phyloP scores from a whole-genome alignment of 108 stramenopile genomes.

The Craspedostauros australis region DNA sequence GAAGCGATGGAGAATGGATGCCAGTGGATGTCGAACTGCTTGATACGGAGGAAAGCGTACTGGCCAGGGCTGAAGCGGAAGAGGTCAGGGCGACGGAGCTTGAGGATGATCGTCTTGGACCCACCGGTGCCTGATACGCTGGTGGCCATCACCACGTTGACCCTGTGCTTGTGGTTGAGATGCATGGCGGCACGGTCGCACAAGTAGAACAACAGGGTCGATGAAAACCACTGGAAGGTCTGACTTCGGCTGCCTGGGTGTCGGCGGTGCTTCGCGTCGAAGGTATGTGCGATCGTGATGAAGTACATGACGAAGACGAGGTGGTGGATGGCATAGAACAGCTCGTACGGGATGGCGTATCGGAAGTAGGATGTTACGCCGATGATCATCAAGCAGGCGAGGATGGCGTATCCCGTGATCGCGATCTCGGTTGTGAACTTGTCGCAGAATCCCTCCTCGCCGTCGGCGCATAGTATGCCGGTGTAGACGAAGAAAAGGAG shows the following conservation, averaged over 20 bases:
- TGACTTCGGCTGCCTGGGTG: slow-evolving; percentile 23
- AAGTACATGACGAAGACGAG: slow-evolving; percentile 33
- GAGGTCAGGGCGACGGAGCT: slow-evolving; percentile 20
- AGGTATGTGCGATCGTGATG: slow-evolving; percentile 32
- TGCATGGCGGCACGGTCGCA: slow-evolving; percentile 35
- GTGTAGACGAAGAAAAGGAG: slow-evolving; percentile 41
- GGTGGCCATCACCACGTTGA: slow-evolving; percentile 7
- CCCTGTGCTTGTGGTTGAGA: slow-evolving; percentile 27
- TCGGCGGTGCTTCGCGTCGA: slow-evolving; percentile 26
- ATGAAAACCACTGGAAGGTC: slow-evolving; percentile 44
- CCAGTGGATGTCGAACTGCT: slow-evolving; percentile 18
- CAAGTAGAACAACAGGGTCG: slow-evolving; percentile 29
- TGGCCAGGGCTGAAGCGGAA: slow-evolving; percentile 36
- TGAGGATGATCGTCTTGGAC: slow-evolving; percentile 30
- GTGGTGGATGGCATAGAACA: slow-evolving; percentile 38
- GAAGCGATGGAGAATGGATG: slow-evolving; percentile 38
- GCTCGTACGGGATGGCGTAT: slow-evolving; percentile 27
- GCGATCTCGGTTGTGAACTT: slow-evolving; percentile 38
- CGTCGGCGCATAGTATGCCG: slow-evolving; percentile 27
- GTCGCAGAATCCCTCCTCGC: slow-evolving; percentile 37
- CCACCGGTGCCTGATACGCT: slow-evolving; percentile 10
- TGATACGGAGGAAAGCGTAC: slow-evolving; percentile 27
- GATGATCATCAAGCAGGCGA: slow-evolving; percentile 23
- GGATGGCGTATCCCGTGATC: slow-evolving; percentile 36
- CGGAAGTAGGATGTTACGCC: slow-evolving; percentile 30